Evolutionary conservation across 371 early-diverging fungal genomes (phyloP).

Genomic region (Actinomucor elegans): DNA sequence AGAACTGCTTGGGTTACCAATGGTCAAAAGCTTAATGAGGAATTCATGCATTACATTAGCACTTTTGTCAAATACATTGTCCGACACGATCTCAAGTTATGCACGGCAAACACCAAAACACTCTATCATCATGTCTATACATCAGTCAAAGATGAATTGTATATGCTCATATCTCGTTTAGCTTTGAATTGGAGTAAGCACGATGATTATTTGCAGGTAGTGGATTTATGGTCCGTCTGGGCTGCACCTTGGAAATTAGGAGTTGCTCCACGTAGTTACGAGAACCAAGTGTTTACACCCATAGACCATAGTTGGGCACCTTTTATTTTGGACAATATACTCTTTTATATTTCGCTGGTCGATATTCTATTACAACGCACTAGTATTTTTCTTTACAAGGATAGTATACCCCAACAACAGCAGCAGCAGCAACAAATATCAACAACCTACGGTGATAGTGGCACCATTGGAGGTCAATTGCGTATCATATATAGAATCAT

Average conservation of each 20-base stretch:
- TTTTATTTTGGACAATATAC: constrained; percentile 31
- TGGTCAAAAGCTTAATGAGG: constrained; percentile 16
- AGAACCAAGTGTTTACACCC: constrained; percentile 1
- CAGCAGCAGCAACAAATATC: constrained; percentile 1
- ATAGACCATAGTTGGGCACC: constrained; percentile 23
- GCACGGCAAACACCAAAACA: background rate
- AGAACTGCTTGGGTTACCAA: constrained; percentile 28
- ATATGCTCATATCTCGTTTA: constrained; percentile 31
- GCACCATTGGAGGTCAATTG: constrained; percentile 20
- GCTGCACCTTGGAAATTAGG: constrained; percentile 35
- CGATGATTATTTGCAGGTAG: constrained; percentile 29
- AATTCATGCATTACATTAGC: constrained; percentile 21
- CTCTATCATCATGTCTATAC: constrained; percentile 4
- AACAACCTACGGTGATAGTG: background rate
- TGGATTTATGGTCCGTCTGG: constrained; percentile 38
- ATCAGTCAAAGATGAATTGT: constrained; percentile 23
- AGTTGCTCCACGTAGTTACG: background rate
- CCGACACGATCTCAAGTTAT: constrained; percentile 24
- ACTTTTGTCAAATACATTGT: constrained; percentile 30
- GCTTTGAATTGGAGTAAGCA: constrained; percentile 32
- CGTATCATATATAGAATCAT: constrained; percentile 26
- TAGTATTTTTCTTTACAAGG: constrained; percentile 16
- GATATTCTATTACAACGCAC: constrained; percentile 29
- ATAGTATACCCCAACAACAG: background rate
- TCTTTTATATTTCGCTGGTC: constrained; percentile 27